A percentile compares a stretch with the other conserved stretches of the same genome.
Evolutionary conservation across 441 rosid genomes (phyloP).

Genomic region (Erodium chrysanthum): DNA sequence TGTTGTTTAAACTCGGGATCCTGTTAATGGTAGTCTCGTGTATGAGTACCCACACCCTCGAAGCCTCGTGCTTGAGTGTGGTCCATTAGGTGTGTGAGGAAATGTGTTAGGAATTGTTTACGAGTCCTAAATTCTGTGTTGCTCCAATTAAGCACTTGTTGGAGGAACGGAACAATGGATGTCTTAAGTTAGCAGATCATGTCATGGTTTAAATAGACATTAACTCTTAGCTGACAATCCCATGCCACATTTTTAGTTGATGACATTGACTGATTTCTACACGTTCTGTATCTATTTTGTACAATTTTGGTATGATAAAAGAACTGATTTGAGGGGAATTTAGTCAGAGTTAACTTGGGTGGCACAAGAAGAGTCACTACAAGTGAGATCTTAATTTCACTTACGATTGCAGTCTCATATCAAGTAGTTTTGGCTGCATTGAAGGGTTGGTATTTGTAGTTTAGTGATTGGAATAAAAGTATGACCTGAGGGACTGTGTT

Average conservation of each 20-base stretch:
- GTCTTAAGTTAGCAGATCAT: not conserved
- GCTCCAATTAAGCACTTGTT: not conserved
- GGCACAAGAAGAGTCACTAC: not conserved
- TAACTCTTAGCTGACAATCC: not conserved
- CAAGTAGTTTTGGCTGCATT: not conserved
- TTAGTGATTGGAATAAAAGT: not conserved
- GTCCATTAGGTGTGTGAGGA: not conserved
- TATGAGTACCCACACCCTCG: not conserved
- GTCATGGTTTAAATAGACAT: not conserved
- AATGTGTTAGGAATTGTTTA: not conserved
- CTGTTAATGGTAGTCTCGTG: not conserved
- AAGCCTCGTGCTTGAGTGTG: not conserved
- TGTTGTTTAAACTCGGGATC: too few species aligned
- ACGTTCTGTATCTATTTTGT: not conserved
- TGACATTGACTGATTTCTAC: not conserved
- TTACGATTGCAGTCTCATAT: not conserved
- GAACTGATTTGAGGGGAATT: not conserved
- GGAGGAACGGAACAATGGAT: not conserved
- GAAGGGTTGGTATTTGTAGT: not conserved
- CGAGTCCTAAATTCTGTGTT: not conserved
- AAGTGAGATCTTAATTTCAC: not conserved
- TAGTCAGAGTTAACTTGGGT: not conserved
- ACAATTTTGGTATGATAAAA: not conserved
- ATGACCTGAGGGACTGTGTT: not conserved
- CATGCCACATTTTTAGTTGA: not conserved